A percentile compares a stretch with the other conserved stretches of the same genome.
Evolutionary conservation across 163 green algal species (phyloP).

Genomic region (Trebouxia gelatinosa): DNA sequence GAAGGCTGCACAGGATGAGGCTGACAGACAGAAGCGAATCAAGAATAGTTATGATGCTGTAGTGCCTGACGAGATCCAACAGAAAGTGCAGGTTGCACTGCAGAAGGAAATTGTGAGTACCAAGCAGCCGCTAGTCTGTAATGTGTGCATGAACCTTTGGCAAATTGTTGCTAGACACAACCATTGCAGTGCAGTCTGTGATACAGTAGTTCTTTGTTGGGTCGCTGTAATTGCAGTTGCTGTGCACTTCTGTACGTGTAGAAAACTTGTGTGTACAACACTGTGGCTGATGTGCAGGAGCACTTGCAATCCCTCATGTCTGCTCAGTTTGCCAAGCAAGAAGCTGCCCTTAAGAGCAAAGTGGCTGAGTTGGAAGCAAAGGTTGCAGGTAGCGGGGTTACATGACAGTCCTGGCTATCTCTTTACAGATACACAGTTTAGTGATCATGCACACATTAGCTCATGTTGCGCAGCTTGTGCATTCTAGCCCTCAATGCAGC

Average conservation of each 20-base stretch:
- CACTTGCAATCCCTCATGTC: conserved; percentile 48
- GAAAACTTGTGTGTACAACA: not conserved
- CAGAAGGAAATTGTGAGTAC: conserved; percentile 51
- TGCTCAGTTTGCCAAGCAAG: conserved; percentile 55
- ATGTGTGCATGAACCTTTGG: too few species aligned
- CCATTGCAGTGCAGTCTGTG: too few species aligned
- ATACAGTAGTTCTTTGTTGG: too few species aligned
- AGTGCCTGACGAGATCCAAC: conserved; percentile 66
- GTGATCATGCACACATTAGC: too few species aligned
- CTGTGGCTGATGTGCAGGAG: conserved; percentile 31
- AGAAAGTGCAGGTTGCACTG: conserved; percentile 53
- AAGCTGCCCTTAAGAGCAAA: conserved; percentile 45
- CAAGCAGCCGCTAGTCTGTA: too few species aligned
- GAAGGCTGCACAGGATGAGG: conserved; percentile 31
- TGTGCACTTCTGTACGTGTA: not conserved
- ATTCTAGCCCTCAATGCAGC: conserved; percentile 22
- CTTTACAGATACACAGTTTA: too few species aligned
- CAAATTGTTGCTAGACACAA: too few species aligned
- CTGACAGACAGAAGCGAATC: conserved; percentile 42
- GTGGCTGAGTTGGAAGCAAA: conserved; percentile 50
- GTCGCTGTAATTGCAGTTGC: not conserved
- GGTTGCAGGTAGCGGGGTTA: not conserved
- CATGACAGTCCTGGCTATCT: too few species aligned
- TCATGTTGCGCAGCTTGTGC: conserved; percentile 23
- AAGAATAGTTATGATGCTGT: conserved; percentile 56